Percentiles rank a stretch among this genome's conserved stretches.
Conservation (phyloP, 2,329 filamentous ascomycete genomes). For the Rachicladosporium sp. region DNA sequence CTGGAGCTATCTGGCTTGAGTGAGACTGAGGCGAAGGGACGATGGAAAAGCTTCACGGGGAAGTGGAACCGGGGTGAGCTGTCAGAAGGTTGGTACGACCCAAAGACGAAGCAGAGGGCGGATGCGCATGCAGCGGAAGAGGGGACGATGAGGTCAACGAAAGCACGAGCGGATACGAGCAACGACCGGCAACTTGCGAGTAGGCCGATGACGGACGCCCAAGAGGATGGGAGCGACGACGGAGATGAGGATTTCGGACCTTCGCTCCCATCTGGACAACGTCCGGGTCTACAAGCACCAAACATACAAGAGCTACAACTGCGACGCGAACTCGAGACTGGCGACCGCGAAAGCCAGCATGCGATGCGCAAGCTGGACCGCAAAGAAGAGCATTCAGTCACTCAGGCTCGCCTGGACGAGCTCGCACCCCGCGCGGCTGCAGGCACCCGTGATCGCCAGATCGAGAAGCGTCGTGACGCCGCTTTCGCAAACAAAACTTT, state of each 20-base stretch:
- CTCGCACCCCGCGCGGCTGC: conserved; percentile 70
- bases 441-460: conserved; percentile 66
- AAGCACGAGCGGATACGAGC: neutral
- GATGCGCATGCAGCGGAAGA: conserved; percentile 15
- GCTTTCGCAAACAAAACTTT: conserved; percentile 66
- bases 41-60: conserved; percentile 85
- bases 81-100: conserved; percentile 87
- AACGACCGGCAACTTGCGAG: neutral
- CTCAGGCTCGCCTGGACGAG: conserved; percentile 68
- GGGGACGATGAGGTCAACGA: too few relatives aligned
- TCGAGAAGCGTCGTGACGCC: conserved; percentile 71
- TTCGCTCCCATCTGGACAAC: conserved; percentile 28
- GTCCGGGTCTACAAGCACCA: conserved; percentile 51
- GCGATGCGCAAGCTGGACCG: conserved; percentile 25
- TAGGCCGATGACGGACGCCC: conserved; percentile 9
- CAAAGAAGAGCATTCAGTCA: conserved; percentile 49
- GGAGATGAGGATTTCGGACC: conserved; percentile 51
- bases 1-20: conserved; percentile 57
- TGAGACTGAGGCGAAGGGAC: conserved; percentile 62
- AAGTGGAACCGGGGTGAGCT: conserved; percentile 90
- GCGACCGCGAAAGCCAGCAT: too few relatives aligned
- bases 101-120: conserved; percentile 50
- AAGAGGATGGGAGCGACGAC: conserved; percentile 16
- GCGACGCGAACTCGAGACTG: too few relatives aligned
- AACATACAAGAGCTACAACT: too few relatives aligned